Evolutionary conservation across 192 early-diverging fungal species (phyloP), one percentile per base, ranked within the genome.

Genomic region (Entomortierella lignicola): DNA sequence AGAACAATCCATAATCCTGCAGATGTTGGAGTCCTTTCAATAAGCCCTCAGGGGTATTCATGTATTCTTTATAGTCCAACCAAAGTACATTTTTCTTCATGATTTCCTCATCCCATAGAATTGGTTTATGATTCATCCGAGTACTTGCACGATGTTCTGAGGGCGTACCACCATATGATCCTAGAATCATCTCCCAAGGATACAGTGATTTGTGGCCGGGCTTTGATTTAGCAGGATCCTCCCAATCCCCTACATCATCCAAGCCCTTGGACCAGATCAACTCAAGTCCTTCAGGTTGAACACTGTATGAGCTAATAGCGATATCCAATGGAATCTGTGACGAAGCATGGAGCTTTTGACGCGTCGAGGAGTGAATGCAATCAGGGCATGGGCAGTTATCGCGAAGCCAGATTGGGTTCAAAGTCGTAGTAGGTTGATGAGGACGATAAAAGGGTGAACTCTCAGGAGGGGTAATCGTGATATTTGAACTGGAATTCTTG

Each of bases 1-100:
- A 93, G 29, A 86, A 77, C 50, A 95, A 70, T 7, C 94, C 94
- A 72, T 88, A 88, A 37, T 87, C 81, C 65, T 85, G 85, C 41
- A 95, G 53, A 53, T 92, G 85, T 56, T 68, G 70, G 26, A 94
- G 66, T 2, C 87, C 85, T 27, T 66, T 62, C 8, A 82, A 75
- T n/a, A 95, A 64, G 0, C 85, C 86, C 32, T 82, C 61, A 26
- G 85, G 69, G 8, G 84, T 85, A 17, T 80, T 84, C 73, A 86
- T 86, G 53, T 90, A 89, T 23, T 91, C 85, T 26, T 89, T 63
- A 71, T 89, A 91, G 18, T 71, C 55, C 30, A 89, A 53, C 83
- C 86, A 89, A 23, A 84, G 68, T 20, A 82, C 79, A 44, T 85
- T 71, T 5, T 65, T 50, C 20, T 84, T 43, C 61, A 85, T 84